These are phyloP conservation scores for Saussurea involucrata DNA, from an alignment of 129 eudicot species.

Conservation along the genomic window DNA sequence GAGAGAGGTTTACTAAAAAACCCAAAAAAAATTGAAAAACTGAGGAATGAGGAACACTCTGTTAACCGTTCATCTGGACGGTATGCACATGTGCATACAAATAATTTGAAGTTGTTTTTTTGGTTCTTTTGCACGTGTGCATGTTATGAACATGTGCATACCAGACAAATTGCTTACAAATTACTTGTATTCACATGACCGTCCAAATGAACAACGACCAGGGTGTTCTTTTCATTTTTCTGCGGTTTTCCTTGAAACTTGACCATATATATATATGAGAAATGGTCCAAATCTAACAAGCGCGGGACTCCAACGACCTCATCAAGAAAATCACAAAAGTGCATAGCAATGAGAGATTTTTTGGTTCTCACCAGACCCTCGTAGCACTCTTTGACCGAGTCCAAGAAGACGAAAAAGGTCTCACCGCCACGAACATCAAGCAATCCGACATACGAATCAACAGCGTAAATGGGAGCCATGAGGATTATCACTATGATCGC, in stretches of 20 bases:
- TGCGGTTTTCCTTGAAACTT: too few relatives aligned
- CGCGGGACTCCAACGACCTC: neutral
- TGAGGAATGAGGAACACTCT: too few relatives aligned
- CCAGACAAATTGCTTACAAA: too few relatives aligned
- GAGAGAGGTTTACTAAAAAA: too few relatives aligned
- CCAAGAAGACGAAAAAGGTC: conserved; percentile 75
- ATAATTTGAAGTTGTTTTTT: too few relatives aligned
- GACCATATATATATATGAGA: too few relatives aligned
- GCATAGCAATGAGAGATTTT: neutral
- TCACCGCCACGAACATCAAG: conserved; percentile 67
- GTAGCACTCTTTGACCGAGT: conserved; percentile 81
- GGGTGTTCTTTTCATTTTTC: too few relatives aligned
- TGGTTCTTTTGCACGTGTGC: too few relatives aligned
- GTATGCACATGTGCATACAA: neutral
- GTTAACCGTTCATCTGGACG: neutral
- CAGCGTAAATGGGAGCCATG: conserved; percentile 81
- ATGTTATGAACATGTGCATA: too few relatives aligned
- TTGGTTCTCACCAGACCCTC: conserved; percentile 66
- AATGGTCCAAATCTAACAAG: neutral
- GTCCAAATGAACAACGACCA: too few relatives aligned
- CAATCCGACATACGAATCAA: conserved; percentile 71
- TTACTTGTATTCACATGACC: too few relatives aligned
- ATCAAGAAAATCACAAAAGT: neutral
- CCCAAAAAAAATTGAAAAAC: too few relatives aligned
- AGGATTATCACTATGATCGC: conserved; percentile 69